Conservation (phyloP, 1,284 basidiomycete species). For the Leccinum cinnamomeum region DNA sequence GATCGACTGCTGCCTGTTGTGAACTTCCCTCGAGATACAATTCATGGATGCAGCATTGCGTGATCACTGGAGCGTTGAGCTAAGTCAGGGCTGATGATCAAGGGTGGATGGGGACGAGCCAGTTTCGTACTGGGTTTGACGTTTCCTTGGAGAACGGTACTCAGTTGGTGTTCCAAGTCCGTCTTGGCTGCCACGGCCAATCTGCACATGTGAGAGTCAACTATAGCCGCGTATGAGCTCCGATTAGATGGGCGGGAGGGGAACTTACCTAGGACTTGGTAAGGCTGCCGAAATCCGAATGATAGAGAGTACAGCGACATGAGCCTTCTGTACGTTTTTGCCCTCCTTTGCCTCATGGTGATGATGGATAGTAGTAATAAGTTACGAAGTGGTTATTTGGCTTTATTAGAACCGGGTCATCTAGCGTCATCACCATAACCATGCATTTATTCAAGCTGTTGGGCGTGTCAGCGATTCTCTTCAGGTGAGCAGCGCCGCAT, state of each 20-base stretch:
- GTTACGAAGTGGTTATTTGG: constrained; percentile 23
- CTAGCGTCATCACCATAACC: background rate
- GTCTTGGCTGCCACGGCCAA: constrained; percentile 67
- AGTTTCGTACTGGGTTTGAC: constrained; percentile 81
- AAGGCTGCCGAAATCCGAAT: constrained; percentile 90
- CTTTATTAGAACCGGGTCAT: constrained; percentile 16
- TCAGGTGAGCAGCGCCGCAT: constrained; percentile 12
- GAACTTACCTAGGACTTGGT: constrained; percentile 78
- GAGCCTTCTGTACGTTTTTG: constrained; percentile 88
- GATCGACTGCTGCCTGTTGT: constrained; percentile 73
- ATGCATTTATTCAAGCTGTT: constrained; percentile 23
- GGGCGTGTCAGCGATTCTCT: constrained; percentile 14
- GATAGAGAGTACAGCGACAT: constrained; percentile 85
- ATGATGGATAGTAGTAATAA: background rate
- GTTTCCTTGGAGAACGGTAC: constrained; percentile 75
- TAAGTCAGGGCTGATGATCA: constrained; percentile 29
- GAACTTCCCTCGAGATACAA: constrained; percentile 78
- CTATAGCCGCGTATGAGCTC: constrained; percentile 41
- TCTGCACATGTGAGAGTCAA: constrained; percentile 85
- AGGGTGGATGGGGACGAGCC: constrained; percentile 8
- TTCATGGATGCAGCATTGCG: constrained; percentile 91
- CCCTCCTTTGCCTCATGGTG: constrained; percentile 87
- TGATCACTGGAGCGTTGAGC: constrained; percentile 79
- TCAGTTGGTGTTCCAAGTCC: constrained; percentile 74
- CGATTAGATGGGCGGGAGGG: constrained; percentile 6